Evolutionary conservation across 2,329 filamentous ascomycete species (phyloP).

Genomic region (Ophiostoma himal-ulmi): DNA sequence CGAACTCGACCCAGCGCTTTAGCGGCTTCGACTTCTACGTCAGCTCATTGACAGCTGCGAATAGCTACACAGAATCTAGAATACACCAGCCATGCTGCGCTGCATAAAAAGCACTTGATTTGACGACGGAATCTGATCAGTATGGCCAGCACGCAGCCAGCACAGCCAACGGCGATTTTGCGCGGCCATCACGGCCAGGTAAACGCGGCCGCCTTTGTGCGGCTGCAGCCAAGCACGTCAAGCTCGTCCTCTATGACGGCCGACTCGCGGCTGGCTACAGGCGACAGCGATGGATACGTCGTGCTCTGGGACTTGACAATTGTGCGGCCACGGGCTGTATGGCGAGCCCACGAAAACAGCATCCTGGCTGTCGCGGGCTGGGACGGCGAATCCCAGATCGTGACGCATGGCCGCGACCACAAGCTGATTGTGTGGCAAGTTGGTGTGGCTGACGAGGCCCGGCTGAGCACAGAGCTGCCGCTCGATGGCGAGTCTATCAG

Average conservation of each 20-base stretch:
- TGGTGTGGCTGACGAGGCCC: conserved; percentile 51
- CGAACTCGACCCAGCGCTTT: background rate
- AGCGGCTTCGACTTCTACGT: background rate
- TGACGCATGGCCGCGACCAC: conserved; percentile 83
- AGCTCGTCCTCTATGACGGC: conserved; percentile 51
- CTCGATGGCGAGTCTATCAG: conserved; percentile 48
- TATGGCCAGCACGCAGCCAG: background rate
- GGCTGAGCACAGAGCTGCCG: conserved; percentile 63
- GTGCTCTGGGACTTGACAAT: conserved; percentile 78
- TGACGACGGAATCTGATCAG: background rate
- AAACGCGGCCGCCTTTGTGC: conserved; percentile 9
- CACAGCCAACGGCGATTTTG: conserved; percentile 52
- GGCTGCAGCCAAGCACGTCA: background rate
- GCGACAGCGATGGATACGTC: conserved; percentile 85
- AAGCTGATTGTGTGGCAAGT: conserved; percentile 81
- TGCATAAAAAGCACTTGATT: background rate
- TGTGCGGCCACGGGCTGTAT: conserved; percentile 75
- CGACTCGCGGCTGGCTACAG: conserved; percentile 74
- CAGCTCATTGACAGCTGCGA: background rate
- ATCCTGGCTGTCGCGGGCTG: conserved; percentile 71
- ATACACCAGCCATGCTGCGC: background rate
- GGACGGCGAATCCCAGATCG: conserved; percentile 60
- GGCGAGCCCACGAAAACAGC: conserved; percentile 74
- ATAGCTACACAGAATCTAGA: background rate
- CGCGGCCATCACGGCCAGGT: conserved; percentile 31